phyloP scores from a whole-genome alignment of 1,284 basidiomycete genomes.

The Amylostereum areolatum region DNA sequence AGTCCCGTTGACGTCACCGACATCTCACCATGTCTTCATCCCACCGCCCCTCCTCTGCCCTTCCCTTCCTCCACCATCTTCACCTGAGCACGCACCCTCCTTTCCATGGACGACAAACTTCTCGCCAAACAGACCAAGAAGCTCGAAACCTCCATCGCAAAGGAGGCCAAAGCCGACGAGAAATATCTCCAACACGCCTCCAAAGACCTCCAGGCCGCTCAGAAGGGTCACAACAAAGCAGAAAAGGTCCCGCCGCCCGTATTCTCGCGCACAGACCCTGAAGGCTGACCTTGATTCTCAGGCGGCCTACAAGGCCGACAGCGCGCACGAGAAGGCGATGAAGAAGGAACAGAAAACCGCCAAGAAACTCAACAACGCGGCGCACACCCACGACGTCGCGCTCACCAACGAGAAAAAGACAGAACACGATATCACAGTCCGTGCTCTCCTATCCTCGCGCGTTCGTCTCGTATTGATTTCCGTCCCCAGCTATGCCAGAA shows the following conservation, averaged over 20 bases:
- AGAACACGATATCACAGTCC: constrained; percentile 38
- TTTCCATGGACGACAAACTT: constrained; percentile 12
- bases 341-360: constrained; percentile 40
- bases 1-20: background rate
- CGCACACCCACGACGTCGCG: constrained; percentile 43
- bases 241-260: constrained; percentile 33
- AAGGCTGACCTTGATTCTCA: constrained; percentile 15
- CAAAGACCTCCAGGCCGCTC: constrained; percentile 40
- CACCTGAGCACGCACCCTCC: background rate
- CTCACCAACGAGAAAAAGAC: constrained; percentile 35
- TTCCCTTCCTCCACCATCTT: background rate
- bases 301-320: constrained; percentile 38
- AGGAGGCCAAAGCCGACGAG: constrained; percentile 43
- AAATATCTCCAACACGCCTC: constrained; percentile 35
- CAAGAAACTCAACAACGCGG: constrained; percentile 40
- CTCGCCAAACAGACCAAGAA: constrained; percentile 30
- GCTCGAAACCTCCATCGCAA: constrained; percentile 38
- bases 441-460: constrained; percentile 3
- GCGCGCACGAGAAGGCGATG: constrained; percentile 38
- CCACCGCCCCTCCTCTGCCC: background rate
- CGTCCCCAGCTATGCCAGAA: constrained; percentile 3
- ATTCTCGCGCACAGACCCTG: background rate
- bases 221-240: constrained; percentile 40
- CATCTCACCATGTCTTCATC: background rate
- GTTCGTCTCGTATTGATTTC: background rate